Conservation (phyloP, 192 early-diverging fungal genomes). For the Entophlyctis luteolus region DNA sequence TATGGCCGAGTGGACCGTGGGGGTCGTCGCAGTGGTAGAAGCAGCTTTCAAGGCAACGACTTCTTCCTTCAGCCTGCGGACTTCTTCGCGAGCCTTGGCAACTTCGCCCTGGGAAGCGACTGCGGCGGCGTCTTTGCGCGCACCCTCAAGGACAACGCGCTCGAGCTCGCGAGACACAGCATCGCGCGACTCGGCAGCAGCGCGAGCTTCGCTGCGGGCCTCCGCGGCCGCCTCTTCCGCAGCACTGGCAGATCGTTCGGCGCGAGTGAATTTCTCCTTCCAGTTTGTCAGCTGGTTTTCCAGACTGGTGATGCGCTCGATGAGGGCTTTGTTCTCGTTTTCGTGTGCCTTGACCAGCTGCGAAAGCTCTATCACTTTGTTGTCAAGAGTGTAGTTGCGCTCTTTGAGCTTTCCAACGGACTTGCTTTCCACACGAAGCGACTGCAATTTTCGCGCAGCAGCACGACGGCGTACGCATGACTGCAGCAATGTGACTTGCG, state of each 20-base stretch:
- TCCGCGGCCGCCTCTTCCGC: constrained; percentile 54
- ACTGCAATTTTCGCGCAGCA: constrained; percentile 65
- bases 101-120: constrained; percentile 54
- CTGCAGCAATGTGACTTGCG: constrained; percentile 74
- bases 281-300: constrained; percentile 65
- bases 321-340: constrained; percentile 61
- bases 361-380: constrained; percentile 88
- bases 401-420: constrained; percentile 88
- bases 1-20: not conserved
- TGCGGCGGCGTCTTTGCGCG: constrained; percentile 62
- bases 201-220: constrained; percentile 54
- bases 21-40: not conserved
- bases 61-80: constrained; percentile 56
- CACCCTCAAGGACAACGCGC: constrained; percentile 52
- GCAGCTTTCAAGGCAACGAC: constrained; percentile 11
- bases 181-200: constrained; percentile 54
- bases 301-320: constrained; percentile 51
- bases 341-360: constrained; percentile 62
- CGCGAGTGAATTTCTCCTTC: constrained; percentile 65
- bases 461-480: constrained; percentile 71
- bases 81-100: constrained; percentile 59
- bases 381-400: constrained; percentile 83
- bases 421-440: constrained; percentile 74
- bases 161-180: constrained; percentile 56
- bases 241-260: constrained; percentile 54